These are phyloP conservation scores for Epicoccum sorghinum DNA, from an alignment of 2,329 filamentous ascomycete genomes.

Conservation along the genomic window DNA sequence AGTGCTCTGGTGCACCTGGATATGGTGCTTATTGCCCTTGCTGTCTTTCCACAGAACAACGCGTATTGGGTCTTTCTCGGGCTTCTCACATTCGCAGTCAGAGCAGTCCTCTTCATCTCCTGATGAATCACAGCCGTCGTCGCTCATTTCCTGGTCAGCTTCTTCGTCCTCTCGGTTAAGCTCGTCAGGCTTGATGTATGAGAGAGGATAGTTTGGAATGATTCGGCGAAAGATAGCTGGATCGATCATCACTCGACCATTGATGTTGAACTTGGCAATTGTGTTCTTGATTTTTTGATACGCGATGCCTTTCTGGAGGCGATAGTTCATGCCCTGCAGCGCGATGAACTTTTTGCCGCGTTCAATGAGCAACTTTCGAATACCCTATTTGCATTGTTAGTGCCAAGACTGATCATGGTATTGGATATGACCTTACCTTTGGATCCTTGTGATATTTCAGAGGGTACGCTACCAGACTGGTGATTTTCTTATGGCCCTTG, in stretches of 20 bases:
- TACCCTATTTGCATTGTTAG: slow-evolving; percentile 38
- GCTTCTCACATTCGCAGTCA: slow-evolving; percentile 39
- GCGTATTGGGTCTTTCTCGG: slow-evolving; percentile 45
- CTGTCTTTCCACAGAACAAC: slow-evolving; percentile 56
- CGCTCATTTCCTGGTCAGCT: slow-evolving; percentile 53
- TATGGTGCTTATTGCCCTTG: slow-evolving; percentile 55
- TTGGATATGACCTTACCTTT: slow-evolving; percentile 37
- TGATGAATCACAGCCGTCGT: slow-evolving; percentile 49
- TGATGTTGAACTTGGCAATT: slow-evolving; percentile 80
- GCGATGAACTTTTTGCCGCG: slow-evolving; percentile 84
- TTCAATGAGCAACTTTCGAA: slow-evolving; percentile 73
- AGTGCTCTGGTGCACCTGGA: slow-evolving; percentile 56
- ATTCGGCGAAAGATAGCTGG: slow-evolving; percentile 80
- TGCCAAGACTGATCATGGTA: not conserved
- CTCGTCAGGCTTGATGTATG: slow-evolving; percentile 74
- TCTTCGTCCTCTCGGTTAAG: slow-evolving; percentile 62
- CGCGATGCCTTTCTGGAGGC: slow-evolving; percentile 80
- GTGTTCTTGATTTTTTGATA: slow-evolving; percentile 82
- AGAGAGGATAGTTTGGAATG: slow-evolving; percentile 84
- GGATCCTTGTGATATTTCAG: slow-evolving; percentile 80
- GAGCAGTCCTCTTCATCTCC: slow-evolving; percentile 22
- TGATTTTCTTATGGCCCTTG: slow-evolving; percentile 82
- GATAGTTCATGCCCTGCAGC: slow-evolving; percentile 83
- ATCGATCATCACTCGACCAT: slow-evolving; percentile 88
- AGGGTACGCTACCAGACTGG: slow-evolving; percentile 76